Conservation (phyloP, 2,329 filamentous ascomycete species). For the Aspergillus fischeri region DNA sequence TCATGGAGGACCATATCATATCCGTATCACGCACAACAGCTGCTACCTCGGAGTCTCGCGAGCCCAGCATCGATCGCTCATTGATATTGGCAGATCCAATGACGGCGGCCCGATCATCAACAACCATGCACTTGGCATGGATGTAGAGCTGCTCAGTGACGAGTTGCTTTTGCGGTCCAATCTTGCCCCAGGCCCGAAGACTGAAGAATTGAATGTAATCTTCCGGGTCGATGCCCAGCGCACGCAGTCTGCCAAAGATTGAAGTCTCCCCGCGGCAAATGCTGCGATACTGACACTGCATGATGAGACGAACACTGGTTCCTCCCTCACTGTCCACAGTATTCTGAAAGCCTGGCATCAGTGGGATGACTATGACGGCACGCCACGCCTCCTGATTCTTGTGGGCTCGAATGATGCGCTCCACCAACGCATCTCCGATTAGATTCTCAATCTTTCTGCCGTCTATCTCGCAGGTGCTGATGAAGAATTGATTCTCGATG, state of each 20-base stretch:
- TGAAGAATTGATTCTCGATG: slow-evolving; percentile 98
- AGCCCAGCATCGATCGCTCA: slow-evolving; percentile 90
- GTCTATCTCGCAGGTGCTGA: slow-evolving; percentile 86
- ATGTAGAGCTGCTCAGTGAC: slow-evolving; percentile 98
- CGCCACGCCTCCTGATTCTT: slow-evolving; percentile 86
- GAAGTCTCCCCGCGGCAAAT: slow-evolving; percentile 90
- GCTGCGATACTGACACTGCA: slow-evolving; percentile 94
- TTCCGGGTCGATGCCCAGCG: slow-evolving; percentile 80
- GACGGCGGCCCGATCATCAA: slow-evolving; percentile 86
- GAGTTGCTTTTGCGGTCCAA: slow-evolving; percentile 74
- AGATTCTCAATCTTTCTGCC: slow-evolving; percentile 84
- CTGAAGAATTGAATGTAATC: slow-evolving; percentile 96
- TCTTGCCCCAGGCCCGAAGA: slow-evolving; percentile 84
- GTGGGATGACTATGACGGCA: slow-evolving; percentile 80
- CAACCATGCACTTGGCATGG: slow-evolving; percentile 93
- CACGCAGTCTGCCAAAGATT: slow-evolving; percentile 81
- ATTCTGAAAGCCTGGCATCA: slow-evolving; percentile 98
- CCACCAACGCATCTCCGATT: slow-evolving; percentile 90
- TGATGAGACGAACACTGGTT: slow-evolving; percentile 88
- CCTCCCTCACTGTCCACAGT: slow-evolving; percentile 92
- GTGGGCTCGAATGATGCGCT: slow-evolving; percentile 81
- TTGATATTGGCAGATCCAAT: slow-evolving; percentile 99
- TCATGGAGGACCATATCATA: slow-evolving; percentile 90
- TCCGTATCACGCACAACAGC: slow-evolving; percentile 88
- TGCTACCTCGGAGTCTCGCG: slow-evolving; percentile 86